Percentiles rank a stretch among this genome's conserved stretches.
These are phyloP conservation scores for Trifolium pratense DNA, from an alignment of 306 rosid species.

Conservation along the genomic window DNA sequence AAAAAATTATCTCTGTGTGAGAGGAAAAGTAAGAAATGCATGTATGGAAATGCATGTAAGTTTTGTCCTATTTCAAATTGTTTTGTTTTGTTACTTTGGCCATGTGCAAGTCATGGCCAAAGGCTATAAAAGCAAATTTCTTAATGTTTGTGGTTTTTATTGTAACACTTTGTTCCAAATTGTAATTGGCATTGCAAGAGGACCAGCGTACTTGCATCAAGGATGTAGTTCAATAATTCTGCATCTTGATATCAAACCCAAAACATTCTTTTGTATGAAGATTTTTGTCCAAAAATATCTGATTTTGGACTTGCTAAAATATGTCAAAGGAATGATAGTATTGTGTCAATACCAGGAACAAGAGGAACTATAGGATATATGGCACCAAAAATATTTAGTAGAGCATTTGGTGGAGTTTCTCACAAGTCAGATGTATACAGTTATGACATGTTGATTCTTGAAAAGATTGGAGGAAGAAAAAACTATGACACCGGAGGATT, in stretches of 20 bases:
- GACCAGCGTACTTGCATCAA: conserved; percentile 51
- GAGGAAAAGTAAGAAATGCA: too few species aligned
- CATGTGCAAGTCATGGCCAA: too few species aligned
- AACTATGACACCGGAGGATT: conserved; percentile 15
- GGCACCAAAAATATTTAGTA: conserved; percentile 13
- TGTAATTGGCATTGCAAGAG: conserved; percentile 31
- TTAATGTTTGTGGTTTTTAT: background rate
- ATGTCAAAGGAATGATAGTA: conserved; percentile 43
- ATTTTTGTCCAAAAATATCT: conserved; percentile 33
- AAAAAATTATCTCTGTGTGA: too few species aligned
- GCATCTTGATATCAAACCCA: conserved; percentile 30
- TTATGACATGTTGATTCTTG: conserved; percentile 27
- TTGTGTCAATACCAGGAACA: conserved; percentile 27
- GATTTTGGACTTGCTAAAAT: conserved; percentile 48
- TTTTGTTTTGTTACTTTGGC: too few species aligned
- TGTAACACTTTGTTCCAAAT: conserved; percentile 18
- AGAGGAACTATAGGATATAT: background rate
- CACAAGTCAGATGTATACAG: conserved; percentile 3
- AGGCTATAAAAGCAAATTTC: too few species aligned
- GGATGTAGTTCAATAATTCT: background rate
- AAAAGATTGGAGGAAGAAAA: conserved; percentile 48
- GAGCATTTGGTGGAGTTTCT: conserved; percentile 5
- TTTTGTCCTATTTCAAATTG: too few species aligned
- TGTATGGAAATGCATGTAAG: too few species aligned
- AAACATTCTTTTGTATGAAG: conserved; percentile 16